Evolutionary conservation across 2,329 filamentous ascomycete genomes (phyloP).

Genomic region (Byssothecium circinans): DNA sequence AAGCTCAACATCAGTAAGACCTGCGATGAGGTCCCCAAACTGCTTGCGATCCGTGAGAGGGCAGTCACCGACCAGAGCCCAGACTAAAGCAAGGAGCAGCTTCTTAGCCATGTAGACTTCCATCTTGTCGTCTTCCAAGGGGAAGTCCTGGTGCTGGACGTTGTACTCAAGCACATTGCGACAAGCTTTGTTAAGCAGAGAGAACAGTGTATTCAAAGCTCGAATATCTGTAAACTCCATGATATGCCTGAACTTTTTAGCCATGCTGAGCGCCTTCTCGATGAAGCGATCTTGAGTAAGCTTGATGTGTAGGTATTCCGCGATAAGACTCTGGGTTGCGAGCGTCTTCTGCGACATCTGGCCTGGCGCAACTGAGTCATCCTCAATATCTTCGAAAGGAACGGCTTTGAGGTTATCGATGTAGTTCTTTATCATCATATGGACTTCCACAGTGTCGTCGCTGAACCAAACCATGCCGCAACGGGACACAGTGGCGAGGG

Average conservation of each 20-base stretch:
- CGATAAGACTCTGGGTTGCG: conserved; percentile 75
- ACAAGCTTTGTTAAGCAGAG: conserved; percentile 89
- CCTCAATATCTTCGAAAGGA: conserved; percentile 92
- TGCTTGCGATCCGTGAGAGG: conserved; percentile 82
- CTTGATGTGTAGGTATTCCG: conserved; percentile 74
- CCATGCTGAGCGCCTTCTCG: conserved; percentile 72
- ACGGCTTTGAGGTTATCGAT: conserved; percentile 79
- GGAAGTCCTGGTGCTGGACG: conserved; percentile 89
- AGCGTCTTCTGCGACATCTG: conserved; percentile 65
- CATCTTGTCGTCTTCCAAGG: conserved; percentile 84
- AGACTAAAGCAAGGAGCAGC: conserved; percentile 86
- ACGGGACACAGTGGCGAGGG: conserved; percentile 96
- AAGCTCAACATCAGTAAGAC: conserved; percentile 81
- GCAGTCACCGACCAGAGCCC: conserved; percentile 95
- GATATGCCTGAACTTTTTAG: conserved; percentile 83
- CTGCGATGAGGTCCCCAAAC: conserved; percentile 83
- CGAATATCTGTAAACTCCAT: conserved; percentile 97
- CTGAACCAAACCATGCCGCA: conserved; percentile 99
- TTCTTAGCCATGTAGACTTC: conserved; percentile 93
- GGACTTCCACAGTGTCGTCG: conserved; percentile 90
- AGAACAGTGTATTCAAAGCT: conserved; percentile 90
- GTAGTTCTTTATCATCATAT: conserved; percentile 92
- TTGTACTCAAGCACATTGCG: conserved; percentile 96
- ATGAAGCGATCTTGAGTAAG: conserved; percentile 81
- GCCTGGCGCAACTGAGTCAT: conserved; percentile 72